Evolutionary conservation across 225 moss, liverwort and hornwort genomes (phyloP).

Genomic region (Physcomitrium patens): DNA sequence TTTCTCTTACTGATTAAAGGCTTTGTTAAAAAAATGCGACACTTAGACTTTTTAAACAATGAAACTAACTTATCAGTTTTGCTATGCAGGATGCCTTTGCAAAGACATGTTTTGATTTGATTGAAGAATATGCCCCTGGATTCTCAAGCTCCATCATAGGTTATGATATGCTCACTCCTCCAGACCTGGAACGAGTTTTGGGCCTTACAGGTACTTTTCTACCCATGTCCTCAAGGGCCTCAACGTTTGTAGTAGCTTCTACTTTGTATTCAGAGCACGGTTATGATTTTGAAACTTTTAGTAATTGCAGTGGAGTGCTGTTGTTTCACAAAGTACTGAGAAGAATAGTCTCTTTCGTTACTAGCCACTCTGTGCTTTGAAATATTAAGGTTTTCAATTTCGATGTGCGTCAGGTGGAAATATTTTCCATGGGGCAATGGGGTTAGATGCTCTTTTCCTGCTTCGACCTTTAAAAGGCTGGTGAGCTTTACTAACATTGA

Average conservation of each 20-base stretch:
- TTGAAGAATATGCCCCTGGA: constrained; percentile 92
- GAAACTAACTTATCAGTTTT: constrained; percentile 26
- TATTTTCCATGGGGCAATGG: constrained; percentile 92
- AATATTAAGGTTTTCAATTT: not conserved
- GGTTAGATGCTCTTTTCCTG: constrained; percentile 83
- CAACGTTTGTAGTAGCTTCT: constrained; percentile 15
- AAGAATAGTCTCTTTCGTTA: constrained; percentile 1
- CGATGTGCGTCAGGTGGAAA: constrained; percentile 65
- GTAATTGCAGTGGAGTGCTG: not conserved
- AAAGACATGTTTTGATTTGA: constrained; percentile 74
- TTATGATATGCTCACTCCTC: constrained; percentile 95
- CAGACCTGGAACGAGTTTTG: constrained; percentile 81
- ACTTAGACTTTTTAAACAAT: constrained; percentile 5
- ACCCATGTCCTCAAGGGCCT: not conserved
- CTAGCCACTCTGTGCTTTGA: constrained; percentile 6
- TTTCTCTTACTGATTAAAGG: not conserved
- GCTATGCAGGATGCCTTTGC: constrained; percentile 64
- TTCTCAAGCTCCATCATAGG: constrained; percentile 76
- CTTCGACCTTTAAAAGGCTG: constrained; percentile 87
- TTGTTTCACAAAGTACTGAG: not conserved
- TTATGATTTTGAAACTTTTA: constrained; percentile 1
- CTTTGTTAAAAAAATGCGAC: not conserved
- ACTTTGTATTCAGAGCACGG: not conserved
- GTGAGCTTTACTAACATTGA: constrained; percentile 43
- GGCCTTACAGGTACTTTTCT: constrained; percentile 72